Evolutionary conservation across 352 stramenopile species (phyloP).

Genomic region (Globisporangium heterothallicum): DNA sequence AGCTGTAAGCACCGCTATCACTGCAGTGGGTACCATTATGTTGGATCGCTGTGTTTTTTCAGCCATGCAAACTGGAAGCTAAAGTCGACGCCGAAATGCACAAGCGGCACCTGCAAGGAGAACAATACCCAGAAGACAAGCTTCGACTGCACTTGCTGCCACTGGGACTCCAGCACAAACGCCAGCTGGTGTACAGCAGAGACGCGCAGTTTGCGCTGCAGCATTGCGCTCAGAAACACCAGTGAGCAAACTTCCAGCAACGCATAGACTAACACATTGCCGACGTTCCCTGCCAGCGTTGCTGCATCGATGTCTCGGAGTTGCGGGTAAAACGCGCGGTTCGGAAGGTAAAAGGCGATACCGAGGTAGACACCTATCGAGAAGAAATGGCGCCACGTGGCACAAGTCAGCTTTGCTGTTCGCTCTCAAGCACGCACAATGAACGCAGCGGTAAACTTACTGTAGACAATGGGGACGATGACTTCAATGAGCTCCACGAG

Average conservation of each 20-base stretch:
- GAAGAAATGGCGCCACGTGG: not conserved
- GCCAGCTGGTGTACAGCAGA: slow-evolving; percentile 14
- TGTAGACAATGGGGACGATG: slow-evolving; percentile 20
- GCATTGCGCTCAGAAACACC: slow-evolving; percentile 6
- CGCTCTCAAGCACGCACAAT: not conserved
- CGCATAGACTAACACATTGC: slow-evolving; percentile 19
- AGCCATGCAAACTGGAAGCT: slow-evolving; percentile 15
- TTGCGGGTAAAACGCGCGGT: not conserved
- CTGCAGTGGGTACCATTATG: not conserved
- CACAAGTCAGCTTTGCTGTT: not conserved
- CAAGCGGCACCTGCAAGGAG: not conserved
- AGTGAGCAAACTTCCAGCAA: slow-evolving; percentile 17
- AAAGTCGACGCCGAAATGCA: slow-evolving; percentile 11
- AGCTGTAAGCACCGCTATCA: no score
- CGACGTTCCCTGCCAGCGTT: not conserved
- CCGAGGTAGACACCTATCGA: not conserved
- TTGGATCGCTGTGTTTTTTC: not conserved
- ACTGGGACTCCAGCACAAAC: slow-evolving; percentile 24
- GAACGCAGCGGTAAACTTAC: slow-evolving; percentile 5
- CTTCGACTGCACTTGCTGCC: slow-evolving; percentile 18
- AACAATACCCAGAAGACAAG: slow-evolving; percentile 19
- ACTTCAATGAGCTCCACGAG: slow-evolving; percentile 20
- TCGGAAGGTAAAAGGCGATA: not conserved
- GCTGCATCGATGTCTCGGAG: not conserved
- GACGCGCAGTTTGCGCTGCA: slow-evolving; percentile 15